Conservation (phyloP, 192 early-diverging fungal genomes). For the Coemansia sp. region DNA sequence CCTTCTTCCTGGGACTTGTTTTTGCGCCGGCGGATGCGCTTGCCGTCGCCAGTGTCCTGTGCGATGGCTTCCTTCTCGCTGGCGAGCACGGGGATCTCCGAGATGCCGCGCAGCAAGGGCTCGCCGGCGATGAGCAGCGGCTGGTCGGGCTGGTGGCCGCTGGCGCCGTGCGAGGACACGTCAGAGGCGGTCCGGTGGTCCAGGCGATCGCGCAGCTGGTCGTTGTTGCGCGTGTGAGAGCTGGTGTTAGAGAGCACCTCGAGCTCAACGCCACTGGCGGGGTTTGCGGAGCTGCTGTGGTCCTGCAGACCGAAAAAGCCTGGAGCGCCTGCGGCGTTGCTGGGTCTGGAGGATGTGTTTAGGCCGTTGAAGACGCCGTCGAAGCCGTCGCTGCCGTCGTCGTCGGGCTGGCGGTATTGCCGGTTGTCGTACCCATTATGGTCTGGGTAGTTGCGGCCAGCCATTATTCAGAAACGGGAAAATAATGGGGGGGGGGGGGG, state of each 20-base stretch:
- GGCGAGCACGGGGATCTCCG: constrained; percentile 14
- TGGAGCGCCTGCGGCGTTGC: constrained; percentile 14
- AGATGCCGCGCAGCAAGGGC: constrained; percentile 36
- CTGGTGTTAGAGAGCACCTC: constrained; percentile 43
- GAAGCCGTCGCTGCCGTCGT: constrained; percentile 17
- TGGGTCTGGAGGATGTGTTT: neutral
- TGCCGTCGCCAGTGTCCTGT: constrained; percentile 15
- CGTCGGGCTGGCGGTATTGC: constrained; percentile 7
- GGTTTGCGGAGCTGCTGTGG: constrained; percentile 5
- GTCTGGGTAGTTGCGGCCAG: neutral
- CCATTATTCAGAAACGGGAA: neutral
- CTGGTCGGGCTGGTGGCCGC: constrained; percentile 15
- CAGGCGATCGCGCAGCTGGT: constrained; percentile 27
- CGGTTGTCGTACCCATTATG: constrained; percentile 1
- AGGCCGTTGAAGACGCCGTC: constrained; percentile 20
- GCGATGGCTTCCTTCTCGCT: neutral
- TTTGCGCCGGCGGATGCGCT: constrained; percentile 22
- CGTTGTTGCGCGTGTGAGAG: constrained; percentile 43
- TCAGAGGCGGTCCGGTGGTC: constrained; percentile 46
- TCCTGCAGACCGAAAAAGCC: constrained; percentile 23
- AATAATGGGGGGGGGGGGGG: neutral
- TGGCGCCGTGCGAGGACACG: constrained; percentile 43
- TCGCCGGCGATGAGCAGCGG: constrained; percentile 40
- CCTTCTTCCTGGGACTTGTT: constrained; percentile 4
- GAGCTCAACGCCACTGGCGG: constrained; percentile 35